Evolutionary conservation across 2,329 filamentous ascomycete genomes (phyloP).

Genomic region (Talaromyces sp.): DNA sequence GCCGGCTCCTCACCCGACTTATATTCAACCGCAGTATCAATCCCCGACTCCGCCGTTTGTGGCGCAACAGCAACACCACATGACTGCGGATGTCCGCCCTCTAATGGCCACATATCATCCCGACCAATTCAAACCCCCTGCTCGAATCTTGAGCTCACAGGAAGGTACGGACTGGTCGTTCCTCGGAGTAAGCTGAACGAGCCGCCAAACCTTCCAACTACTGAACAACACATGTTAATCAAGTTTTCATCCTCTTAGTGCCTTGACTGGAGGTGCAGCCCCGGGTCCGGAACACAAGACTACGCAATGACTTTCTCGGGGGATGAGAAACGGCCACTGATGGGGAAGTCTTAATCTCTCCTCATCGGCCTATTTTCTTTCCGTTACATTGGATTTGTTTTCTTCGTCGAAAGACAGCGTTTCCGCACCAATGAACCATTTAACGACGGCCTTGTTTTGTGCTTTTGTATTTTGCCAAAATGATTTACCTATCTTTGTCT

Average conservation of each 20-base stretch:
- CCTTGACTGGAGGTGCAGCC: constrained; percentile 7
- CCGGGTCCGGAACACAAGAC: neutral
- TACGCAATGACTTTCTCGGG: neutral
- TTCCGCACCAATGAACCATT: neutral
- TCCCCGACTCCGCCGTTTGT: constrained; percentile 6
- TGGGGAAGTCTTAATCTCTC: neutral
- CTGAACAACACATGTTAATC: constrained; percentile 3
- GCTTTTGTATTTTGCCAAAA: neutral
- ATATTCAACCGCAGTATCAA: constrained; percentile 5
- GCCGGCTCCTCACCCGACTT: neutral
- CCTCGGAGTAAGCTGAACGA: constrained; percentile 26
- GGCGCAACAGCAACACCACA: constrained; percentile 14
- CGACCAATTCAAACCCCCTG: constrained; percentile 4
- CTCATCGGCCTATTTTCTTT: neutral
- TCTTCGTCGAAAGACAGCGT: constrained; percentile 1
- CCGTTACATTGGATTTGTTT: neutral
- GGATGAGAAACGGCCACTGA: constrained; percentile 5
- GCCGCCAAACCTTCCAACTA: neutral
- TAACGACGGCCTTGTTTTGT: neutral
- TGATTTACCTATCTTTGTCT: neutral
- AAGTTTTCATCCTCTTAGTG: constrained; percentile 3
- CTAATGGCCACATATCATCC: constrained; percentile 3
- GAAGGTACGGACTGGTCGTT: constrained; percentile 42
- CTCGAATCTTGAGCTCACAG: constrained; percentile 20
- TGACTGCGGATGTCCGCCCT: constrained; percentile 1